phyloP scores from a whole-genome alignment of 2,329 filamentous ascomycete species.

The Claviceps sorghi region DNA sequence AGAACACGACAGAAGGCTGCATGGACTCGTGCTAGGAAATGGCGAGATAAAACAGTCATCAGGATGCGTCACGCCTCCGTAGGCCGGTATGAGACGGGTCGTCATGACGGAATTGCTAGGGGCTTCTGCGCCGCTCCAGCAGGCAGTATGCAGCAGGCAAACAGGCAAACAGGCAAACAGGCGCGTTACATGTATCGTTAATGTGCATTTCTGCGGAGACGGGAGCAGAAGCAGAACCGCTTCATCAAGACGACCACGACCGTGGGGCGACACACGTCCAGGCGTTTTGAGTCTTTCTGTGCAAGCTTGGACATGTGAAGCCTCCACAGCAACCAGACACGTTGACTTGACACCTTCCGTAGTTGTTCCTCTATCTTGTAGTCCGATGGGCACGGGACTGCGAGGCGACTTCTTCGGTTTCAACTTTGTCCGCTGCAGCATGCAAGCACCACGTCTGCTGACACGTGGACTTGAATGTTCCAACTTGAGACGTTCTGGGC shows the following conservation, averaged over 20 bases:
- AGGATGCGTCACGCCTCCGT: not conserved
- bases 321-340: not conserved
- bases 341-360: not conserved
- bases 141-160: too few relatives aligned
- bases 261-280: not conserved
- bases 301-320: not conserved
- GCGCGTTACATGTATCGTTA: not conserved
- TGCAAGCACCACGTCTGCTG: not conserved
- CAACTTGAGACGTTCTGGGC: not conserved
- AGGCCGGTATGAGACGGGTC: not conserved
- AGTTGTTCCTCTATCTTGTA: not conserved
- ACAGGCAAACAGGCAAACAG: not conserved
- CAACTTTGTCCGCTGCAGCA: too few relatives aligned
- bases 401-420: too few relatives aligned
- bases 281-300: not conserved
- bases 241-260: not conserved
- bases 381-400: too few relatives aligned
- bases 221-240: not conserved
- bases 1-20: constrained; percentile 62
- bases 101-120: not conserved
- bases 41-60: constrained; percentile 36
- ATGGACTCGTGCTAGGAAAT: constrained; percentile 61
- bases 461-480: too few relatives aligned
- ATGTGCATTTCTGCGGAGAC: not conserved
- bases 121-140: not conserved